phyloP scores from a whole-genome alignment of 2,329 filamentous ascomycete genomes.

The Cercospora sp. region DNA sequence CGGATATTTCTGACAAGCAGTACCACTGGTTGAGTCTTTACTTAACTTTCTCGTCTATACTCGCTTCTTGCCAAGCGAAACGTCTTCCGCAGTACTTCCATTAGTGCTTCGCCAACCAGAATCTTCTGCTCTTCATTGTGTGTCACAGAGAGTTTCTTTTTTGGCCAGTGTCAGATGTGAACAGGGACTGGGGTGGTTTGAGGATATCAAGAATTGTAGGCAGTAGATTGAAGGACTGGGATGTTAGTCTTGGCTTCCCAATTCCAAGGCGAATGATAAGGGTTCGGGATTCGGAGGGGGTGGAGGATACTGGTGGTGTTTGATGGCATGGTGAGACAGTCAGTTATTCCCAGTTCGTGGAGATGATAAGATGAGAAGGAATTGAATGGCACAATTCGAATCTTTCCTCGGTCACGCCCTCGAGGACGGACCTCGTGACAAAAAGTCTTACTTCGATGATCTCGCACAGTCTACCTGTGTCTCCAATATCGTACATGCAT shows the following conservation, averaged over 20 bases:
- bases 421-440: background rate
- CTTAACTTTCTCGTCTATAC: slow-evolving; percentile 9
- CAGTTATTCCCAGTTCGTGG: background rate
- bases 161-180: background rate
- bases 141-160: background rate
- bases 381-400: background rate
- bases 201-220: background rate
- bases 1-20: background rate
- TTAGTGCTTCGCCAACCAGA: slow-evolving; percentile 8
- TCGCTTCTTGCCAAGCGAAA: slow-evolving; percentile 16
- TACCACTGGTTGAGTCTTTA: background rate
- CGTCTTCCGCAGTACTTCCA: slow-evolving; percentile 12
- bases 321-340: background rate
- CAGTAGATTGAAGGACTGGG: background rate
- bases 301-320: too few species aligned
- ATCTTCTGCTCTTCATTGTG: background rate
- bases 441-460: background rate
- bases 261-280: background rate
- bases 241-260: background rate
- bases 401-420: background rate
- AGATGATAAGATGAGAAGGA: background rate
- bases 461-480: background rate
- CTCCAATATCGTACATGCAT: background rate
- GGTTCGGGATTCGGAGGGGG: background rate
- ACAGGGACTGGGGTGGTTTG: background rate